phyloP scores from a whole-genome alignment of 192 early-diverging fungal species.

The Cladochytrium replicatum region DNA sequence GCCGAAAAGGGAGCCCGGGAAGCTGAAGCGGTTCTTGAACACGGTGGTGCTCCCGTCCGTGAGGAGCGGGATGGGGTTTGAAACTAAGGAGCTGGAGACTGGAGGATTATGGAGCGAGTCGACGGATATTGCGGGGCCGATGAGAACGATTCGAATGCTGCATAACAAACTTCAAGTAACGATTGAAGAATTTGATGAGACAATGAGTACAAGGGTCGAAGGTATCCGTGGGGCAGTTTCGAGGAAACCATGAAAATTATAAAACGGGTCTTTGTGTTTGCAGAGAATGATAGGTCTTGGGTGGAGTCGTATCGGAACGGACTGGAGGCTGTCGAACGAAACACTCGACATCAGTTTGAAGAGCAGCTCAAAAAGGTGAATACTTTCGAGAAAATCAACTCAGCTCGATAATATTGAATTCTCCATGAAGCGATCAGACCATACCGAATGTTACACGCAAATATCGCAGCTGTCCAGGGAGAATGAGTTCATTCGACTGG shows the following conservation, averaged over 20 bases:
- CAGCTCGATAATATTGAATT: no score
- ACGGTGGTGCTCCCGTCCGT: conserved; percentile 10
- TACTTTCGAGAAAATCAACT: no score
- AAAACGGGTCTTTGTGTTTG: background rate
- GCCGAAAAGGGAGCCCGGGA: background rate
- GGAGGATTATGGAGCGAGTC: no score
- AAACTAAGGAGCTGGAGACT: no score
- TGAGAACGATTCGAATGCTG: conserved; percentile 25
- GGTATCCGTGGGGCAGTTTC: background rate
- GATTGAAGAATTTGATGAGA: conserved; percentile 25
- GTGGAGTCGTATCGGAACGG: conserved; percentile 13
- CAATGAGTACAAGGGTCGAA: conserved; percentile 6
- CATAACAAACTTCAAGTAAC: conserved; percentile 15
- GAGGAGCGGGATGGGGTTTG: no score
- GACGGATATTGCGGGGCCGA: no score
- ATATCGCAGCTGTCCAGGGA: conserved; percentile 18
- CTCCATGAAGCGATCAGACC: no score
- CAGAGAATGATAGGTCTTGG: conserved; percentile 14
- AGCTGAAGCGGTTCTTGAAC: conserved; percentile 12
- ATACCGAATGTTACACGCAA: conserved; percentile 12
- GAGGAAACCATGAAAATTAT: conserved; percentile 2
- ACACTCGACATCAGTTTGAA: conserved; percentile 11
- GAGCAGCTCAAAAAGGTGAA: no score
- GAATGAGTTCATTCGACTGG: conserved; percentile 22
- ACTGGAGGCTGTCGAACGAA: conserved; percentile 16